A percentile compares a stretch with the other conserved stretches of the same genome.
Evolutionary conservation across 768 basidiomycete species (phyloP).

Genomic region (Lepiota brunneoincarnata): DNA sequence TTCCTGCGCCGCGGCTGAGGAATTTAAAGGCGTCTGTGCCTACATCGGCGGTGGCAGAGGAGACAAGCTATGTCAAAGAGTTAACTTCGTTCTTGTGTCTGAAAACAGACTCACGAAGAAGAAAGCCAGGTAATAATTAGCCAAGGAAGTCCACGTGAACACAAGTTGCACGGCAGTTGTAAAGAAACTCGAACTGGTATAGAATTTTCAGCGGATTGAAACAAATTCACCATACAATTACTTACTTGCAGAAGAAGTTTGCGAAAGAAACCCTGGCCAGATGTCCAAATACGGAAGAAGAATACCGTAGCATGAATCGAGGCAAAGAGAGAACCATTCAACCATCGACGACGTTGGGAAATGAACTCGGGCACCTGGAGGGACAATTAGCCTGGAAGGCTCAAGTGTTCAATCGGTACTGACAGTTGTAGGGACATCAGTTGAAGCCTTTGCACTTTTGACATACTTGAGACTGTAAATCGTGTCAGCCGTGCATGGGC

Average conservation of each 20-base stretch:
- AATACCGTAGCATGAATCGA: constrained; percentile 91
- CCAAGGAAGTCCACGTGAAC: constrained; percentile 93
- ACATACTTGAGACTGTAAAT: constrained; percentile 72
- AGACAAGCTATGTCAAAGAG: constrained; percentile 57
- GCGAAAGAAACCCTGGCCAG: constrained; percentile 86
- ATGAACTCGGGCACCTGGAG: constrained; percentile 85
- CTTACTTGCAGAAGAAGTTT: constrained; percentile 70
- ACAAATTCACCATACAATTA: constrained; percentile 6
- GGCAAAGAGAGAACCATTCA: constrained; percentile 90
- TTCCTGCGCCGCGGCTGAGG: constrained; percentile 68
- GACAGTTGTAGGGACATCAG: constrained; percentile 89
- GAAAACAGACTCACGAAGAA: constrained; percentile 68
- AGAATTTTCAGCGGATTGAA: not conserved
- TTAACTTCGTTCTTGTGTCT: constrained; percentile 4
- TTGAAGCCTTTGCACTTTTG: constrained; percentile 91
- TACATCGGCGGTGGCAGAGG: constrained; percentile 64
- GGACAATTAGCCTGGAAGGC: constrained; percentile 1
- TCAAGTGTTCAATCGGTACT: constrained; percentile 13
- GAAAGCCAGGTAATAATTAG: constrained; percentile 93
- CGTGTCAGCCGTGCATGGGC: constrained; percentile 8
- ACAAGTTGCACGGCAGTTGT: constrained; percentile 86
- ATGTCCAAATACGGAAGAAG: constrained; percentile 85
- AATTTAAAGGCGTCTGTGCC: constrained; percentile 77
- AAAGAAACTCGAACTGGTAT: constrained; percentile 80
- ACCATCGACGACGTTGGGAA: constrained; percentile 87